phyloP scores from a whole-genome alignment of 129 eudicot genomes.

The Solidago caesia region DNA sequence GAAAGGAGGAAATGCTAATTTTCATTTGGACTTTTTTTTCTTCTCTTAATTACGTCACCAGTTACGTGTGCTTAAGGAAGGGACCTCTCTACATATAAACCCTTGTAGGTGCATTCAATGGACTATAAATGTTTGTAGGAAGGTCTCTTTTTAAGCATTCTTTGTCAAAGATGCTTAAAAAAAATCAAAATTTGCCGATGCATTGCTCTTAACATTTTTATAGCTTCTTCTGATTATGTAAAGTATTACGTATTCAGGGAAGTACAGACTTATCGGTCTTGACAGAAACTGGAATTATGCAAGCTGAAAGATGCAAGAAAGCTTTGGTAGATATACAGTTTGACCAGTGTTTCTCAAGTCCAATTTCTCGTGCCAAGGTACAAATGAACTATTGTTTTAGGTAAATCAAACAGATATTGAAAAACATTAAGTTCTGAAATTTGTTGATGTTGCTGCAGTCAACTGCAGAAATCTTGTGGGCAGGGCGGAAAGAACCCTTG shows the following conservation, averaged over 20 bases:
- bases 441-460: slow-evolving; percentile 37
- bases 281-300: slow-evolving; percentile 58
- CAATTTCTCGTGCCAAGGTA: slow-evolving; percentile 84
- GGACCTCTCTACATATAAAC: background rate
- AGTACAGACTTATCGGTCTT: slow-evolving; percentile 66
- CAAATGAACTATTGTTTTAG: slow-evolving; percentile 7
- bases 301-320: slow-evolving; percentile 65
- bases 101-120: background rate
- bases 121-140: background rate
- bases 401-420: background rate
- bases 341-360: slow-evolving; percentile 75
- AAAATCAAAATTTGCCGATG: background rate
- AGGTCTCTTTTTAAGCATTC: background rate
- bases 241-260: slow-evolving; percentile 42
- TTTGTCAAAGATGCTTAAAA: background rate
- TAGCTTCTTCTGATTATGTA: slow-evolving; percentile 13
- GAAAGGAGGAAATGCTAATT: background rate
- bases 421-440: background rate
- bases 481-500: slow-evolving; percentile 61
- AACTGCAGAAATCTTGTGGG: slow-evolving; percentile 75
- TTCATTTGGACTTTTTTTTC: background rate
- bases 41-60: no score
- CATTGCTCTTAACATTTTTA: background rate
- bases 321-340: slow-evolving; percentile 62
- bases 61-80: no score